phyloP scores from a whole-genome alignment of 495 filamentous ascomycete species.

The Aspergillus sparsus region DNA sequence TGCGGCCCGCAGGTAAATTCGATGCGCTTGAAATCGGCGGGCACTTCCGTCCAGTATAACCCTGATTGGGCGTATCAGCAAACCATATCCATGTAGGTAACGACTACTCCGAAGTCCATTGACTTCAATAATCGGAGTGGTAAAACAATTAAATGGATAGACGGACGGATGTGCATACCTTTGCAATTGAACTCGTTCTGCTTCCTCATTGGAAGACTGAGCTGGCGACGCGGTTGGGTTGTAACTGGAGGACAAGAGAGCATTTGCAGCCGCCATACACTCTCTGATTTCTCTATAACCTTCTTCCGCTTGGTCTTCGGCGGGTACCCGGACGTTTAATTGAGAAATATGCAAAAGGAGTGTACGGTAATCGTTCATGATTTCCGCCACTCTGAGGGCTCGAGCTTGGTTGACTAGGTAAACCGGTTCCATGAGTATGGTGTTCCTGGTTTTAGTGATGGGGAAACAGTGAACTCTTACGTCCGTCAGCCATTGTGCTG shows the following conservation, averaged over 20 bases:
- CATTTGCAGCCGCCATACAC: constrained; percentile 72
- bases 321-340: constrained; percentile 55
- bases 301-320: constrained; percentile 74
- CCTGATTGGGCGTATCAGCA: constrained; percentile 39
- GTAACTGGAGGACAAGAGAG: constrained; percentile 70
- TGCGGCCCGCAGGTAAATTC: constrained; percentile 76
- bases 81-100: too few relatives aligned
- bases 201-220: constrained; percentile 61
- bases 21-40: constrained; percentile 81
- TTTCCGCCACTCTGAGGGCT: constrained; percentile 75
- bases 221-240: constrained; percentile 53
- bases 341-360: constrained; percentile 79
- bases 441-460: background rate
- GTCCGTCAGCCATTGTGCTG: constrained; percentile 61
- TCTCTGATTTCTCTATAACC: constrained; percentile 77
- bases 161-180: constrained; percentile 53
- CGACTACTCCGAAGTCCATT: too few relatives aligned
- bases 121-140: background rate
- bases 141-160: too few relatives aligned
- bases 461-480: constrained; percentile 43
- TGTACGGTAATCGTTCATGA: constrained; percentile 82
- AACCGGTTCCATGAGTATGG: constrained; percentile 1
- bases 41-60: constrained; percentile 76
- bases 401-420: constrained; percentile 78
- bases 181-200: constrained; percentile 71